Conservation (phyloP, 768 basidiomycete genomes). For the Lentinula boryana region DNA sequence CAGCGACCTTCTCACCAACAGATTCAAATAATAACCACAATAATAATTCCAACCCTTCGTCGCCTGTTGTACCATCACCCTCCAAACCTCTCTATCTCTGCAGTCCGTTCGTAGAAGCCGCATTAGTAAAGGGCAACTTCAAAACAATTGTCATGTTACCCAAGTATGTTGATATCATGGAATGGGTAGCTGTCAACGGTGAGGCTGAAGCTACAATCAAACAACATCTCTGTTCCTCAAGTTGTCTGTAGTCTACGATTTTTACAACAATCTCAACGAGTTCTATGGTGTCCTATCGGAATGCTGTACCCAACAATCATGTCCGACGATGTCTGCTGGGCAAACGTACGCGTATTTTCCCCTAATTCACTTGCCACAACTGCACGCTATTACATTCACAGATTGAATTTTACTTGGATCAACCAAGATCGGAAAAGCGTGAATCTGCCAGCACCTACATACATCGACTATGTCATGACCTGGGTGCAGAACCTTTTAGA, state of each 20-base stretch:
- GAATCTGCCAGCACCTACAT: conserved; percentile 89
- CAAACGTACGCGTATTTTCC: conserved; percentile 53
- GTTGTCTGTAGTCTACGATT: conserved; percentile 81
- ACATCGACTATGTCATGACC: conserved; percentile 99
- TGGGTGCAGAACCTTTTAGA: conserved; percentile 96
- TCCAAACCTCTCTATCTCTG: conserved; percentile 81
- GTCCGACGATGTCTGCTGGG: conserved; percentile 92
- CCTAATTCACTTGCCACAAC: neutral
- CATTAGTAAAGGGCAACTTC: conserved; percentile 95
- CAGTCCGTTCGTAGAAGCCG: conserved; percentile 95
- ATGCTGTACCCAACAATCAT: conserved; percentile 86
- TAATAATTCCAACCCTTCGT: conserved; percentile 28
- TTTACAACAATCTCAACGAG: conserved; percentile 94
- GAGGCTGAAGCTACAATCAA: conserved; percentile 21
- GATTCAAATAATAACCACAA: conserved; percentile 30
- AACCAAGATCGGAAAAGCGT: conserved; percentile 92
- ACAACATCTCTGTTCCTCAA: neutral
- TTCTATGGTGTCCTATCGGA: conserved; percentile 95
- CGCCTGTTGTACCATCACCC: conserved; percentile 24
- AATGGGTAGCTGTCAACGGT: conserved; percentile 87
- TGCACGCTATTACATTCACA: conserved; percentile 21
- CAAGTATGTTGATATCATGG: conserved; percentile 90
- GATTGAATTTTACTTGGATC: conserved; percentile 96
- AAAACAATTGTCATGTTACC: conserved; percentile 96
- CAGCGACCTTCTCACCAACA: conserved; percentile 46